phyloP scores from a whole-genome alignment of 768 basidiomycete species.

The Chlorophyllum brunneum region DNA sequence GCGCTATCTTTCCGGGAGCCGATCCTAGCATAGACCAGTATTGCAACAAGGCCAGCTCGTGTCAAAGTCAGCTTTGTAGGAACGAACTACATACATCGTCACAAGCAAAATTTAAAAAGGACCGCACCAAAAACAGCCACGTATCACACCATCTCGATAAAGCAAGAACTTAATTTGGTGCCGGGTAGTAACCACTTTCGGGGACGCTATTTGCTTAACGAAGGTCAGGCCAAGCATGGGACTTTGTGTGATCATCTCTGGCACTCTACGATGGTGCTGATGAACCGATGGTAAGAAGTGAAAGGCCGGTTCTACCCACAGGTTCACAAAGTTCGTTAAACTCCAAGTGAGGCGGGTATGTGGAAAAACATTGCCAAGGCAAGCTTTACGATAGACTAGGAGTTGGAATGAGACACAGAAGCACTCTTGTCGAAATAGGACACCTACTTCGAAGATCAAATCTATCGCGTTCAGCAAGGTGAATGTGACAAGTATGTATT shows the following conservation, averaged over 20 bases:
- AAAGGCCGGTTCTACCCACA: neutral
- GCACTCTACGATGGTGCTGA: neutral
- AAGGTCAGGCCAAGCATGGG: neutral
- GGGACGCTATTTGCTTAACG: neutral
- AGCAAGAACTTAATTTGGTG: neutral
- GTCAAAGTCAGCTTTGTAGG: neutral
- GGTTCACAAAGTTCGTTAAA: neutral
- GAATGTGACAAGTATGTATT: conserved; percentile 12
- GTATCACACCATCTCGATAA: conserved; percentile 4
- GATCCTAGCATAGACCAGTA: neutral
- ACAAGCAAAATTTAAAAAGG: too few relatives aligned
- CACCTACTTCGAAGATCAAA: neutral
- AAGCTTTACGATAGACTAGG: neutral
- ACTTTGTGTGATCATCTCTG: conserved; percentile 1
- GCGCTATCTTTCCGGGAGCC: neutral
- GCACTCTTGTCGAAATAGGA: neutral
- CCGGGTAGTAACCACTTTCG: neutral
- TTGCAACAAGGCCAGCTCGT: neutral
- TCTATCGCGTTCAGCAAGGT: conserved; percentile 11
- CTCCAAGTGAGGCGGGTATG: neutral
- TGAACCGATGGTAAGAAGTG: neutral
- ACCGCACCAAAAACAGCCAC: neutral
- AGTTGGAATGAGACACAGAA: neutral
- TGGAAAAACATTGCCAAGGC: neutral
- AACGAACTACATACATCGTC: neutral